Conservation (phyloP, 2,329 filamentous ascomycete genomes). For the Sclerotinia subarctica region DNA sequence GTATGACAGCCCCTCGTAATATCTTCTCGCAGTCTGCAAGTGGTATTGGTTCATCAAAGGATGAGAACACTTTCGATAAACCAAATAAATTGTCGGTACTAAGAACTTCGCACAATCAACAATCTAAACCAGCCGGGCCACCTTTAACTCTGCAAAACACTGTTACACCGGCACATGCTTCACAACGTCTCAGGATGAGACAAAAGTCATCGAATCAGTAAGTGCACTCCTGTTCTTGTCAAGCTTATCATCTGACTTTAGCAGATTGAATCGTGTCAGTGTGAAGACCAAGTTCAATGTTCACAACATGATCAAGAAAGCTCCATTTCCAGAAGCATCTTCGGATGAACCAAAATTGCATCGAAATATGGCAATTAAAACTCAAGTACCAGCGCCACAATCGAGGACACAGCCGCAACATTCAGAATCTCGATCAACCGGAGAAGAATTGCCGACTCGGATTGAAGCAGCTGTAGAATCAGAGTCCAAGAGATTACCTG, state of each 20-base stretch:
- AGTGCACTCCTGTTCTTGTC: background rate
- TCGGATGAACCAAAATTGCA: background rate
- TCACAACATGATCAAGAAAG: background rate
- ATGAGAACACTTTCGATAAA: background rate
- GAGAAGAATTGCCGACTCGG: background rate
- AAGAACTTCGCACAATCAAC: background rate
- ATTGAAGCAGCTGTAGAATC: background rate
- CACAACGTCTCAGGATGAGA: background rate
- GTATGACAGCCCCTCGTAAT: background rate
- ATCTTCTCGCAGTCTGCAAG: background rate
- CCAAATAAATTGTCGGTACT: background rate
- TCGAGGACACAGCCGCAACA: background rate
- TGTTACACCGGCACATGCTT: background rate
- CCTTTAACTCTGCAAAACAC: background rate
- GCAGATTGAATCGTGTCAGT: background rate
- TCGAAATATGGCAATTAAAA: background rate
- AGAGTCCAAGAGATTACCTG: background rate
- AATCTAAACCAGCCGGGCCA: background rate
- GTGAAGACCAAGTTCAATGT: constrained; percentile 1
- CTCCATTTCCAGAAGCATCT: constrained; percentile 3
- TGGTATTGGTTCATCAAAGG: background rate
- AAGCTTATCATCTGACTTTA: background rate
- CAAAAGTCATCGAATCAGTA: background rate
- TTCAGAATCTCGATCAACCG: background rate
- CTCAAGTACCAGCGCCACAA: background rate